Evolutionary conservation across 2,329 filamentous ascomycete genomes (phyloP), one percentile per base, ranked within the genome.

Genomic region (Amesomyces nigricolor): DNA sequence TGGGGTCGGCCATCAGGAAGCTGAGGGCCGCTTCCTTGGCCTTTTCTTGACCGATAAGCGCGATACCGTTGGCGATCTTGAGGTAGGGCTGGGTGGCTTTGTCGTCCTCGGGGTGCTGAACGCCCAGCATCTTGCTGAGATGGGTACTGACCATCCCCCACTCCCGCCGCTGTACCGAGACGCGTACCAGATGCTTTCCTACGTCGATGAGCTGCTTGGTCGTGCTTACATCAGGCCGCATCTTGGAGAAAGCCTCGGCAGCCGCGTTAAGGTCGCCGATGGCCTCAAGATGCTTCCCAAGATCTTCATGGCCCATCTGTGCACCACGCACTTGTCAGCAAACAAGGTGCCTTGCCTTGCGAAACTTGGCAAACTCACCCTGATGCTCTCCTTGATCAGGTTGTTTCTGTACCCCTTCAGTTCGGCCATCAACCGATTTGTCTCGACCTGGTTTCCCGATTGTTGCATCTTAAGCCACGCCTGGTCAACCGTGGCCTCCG

Each of bases 321-420:
- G 63, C 44, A 16, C 40, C 19, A 42, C 17, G 39, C 14, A 5
- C 16, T 6, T 9, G 37, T 2, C 16, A 49, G 61, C 35, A 62
- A 62, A 38, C 53, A 5, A 42, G 5, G 9, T 38, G 22, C 6
- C 30, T 38, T 30, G 29, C 17, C 38, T 26, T 38, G 38, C 48
- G 32, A 13, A n/a, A 29, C 2, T 35, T n/a, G 17, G 13, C 26
- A 37, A 43, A 38, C 80, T 54, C 77, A 95, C 91, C 63, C 91
- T 75, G 65, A 97, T 96, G 73, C 91, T 96, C 73, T 99, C 94
- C 69, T 96, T 96, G 65, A 99, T 91, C 43, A 97, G 74, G 65
- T 97, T 99, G 68, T 96, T 96, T 73, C 94, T 96, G 72, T 97
- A 97, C 1, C 86, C 87, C 70, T 91, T 91, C 17, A 99, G 77